A percentile compares a stretch with the other conserved stretches of the same genome.
These are phyloP conservation scores for Wickerhamomyces sydowiorum DNA, from an alignment of 805 yeast genomes.

Conservation along the genomic window DNA sequence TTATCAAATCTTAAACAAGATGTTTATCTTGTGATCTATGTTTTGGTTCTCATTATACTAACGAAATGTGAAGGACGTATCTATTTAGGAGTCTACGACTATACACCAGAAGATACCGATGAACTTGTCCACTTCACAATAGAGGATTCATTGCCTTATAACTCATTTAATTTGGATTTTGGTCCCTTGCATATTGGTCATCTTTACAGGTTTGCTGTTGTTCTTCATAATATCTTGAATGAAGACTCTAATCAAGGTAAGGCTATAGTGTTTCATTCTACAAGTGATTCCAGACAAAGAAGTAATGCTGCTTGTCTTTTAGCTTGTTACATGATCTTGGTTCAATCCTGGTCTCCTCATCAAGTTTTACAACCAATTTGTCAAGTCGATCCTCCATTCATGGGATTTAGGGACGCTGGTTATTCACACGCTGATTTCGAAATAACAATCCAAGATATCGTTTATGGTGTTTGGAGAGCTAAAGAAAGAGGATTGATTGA, in stretches of 20 bases:
- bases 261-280: constrained; percentile 86
- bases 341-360: constrained; percentile 98
- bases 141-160: constrained; percentile 88
- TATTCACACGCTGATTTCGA: constrained; percentile 94
- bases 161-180: constrained; percentile 92
- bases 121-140: constrained; percentile 83
- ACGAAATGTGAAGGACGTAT: constrained; percentile 51
- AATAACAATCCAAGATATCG: constrained; percentile 88
- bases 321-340: constrained; percentile 90
- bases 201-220: constrained; percentile 90
- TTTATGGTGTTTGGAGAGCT: constrained; percentile 97
- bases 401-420: constrained; percentile 96
- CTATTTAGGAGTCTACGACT: constrained; percentile 85
- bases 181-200: constrained; percentile 96
- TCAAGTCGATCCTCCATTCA: constrained; percentile 88
- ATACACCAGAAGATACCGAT: constrained; percentile 68
- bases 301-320: constrained; percentile 93
- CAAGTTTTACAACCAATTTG: constrained; percentile 92
- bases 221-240: constrained; percentile 84
- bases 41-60: neutral
- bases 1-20: constrained; percentile 3
- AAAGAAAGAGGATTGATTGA: constrained; percentile 88
- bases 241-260: constrained; percentile 79
- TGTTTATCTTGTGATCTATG: neutral
- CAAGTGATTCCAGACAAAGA: constrained; percentile 73